Base-by-base conservation (phyloP, 2,329 filamentous ascomycete genomes). In the Trichoderma atrobrunneum region DNA sequence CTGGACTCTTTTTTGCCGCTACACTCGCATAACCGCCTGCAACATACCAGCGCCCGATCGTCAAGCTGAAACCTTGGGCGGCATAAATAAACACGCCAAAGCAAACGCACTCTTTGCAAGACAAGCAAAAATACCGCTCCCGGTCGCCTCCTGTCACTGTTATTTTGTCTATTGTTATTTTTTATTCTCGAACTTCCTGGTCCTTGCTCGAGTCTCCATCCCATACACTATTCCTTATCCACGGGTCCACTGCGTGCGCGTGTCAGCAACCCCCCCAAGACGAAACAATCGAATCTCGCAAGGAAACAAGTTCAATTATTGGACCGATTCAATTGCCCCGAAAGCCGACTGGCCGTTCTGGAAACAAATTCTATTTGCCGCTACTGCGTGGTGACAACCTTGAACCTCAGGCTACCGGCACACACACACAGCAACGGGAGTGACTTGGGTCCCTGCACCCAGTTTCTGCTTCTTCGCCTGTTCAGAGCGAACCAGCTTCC, bases 281-380 rank as follows among this genome's bases (percentile, higher is more conserved):
- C 66, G 66, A 70, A 70, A 70, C 66, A 61, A 51, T 51, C 66
- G 66, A 61, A 62, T 62, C 66, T 70, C 28, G 66, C 66, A 51
- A 51, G 66, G 36, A 51, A 62, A 54, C n/a, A 54, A 28, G n/a
- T 43, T 36, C n/a, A 36, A 36, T 34, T 61, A 32, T 69, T 69
- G 57, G 56, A 61, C 28, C 66, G 39, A 61, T 51, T 69, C 30
- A 36, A 70, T 70, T 70, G 30, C 1, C 66, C 66, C 66, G 66
- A 62, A 62, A 48, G 66, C 66, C 66, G 66, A 70, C 39, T 70
- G 57, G 39, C 54, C 57, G n/a, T 57, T 70, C 48, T 64, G 60
- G 68, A 70, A 64, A 60, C 68, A 56, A 64, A 43, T 70, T 64
- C 48, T 64, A 43, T 32, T 56, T 24, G 48, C 68, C 51, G 48